Evolutionary conservation across 768 basidiomycete species (phyloP), one percentile per base, ranked within the genome.

Genomic region (Gymnopilus junonius): DNA sequence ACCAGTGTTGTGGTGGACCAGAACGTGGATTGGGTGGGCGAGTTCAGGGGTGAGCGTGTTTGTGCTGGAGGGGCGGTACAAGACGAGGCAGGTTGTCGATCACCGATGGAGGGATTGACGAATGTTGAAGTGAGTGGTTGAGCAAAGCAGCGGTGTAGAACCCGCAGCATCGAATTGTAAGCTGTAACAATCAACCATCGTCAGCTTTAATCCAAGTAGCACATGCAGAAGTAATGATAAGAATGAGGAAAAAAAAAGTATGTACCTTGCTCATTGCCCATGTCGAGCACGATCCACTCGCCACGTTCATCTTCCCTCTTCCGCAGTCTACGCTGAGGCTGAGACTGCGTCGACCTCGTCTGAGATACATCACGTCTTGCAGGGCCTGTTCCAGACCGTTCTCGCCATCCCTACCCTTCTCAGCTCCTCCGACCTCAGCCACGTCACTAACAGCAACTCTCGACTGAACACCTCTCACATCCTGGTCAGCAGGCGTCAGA

Each of bases 231-330:
- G n/a, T n/a, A n/a, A n/a, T n/a, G n/a, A n/a, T n/a, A n/a, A n/a
- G n/a, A n/a, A n/a, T n/a, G n/a, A n/a, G n/a, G n/a, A n/a, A n/a
- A 51, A 14, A 59, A 32, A 32, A 46, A 45, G 29, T 42, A 65
- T 69, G 35, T 58, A 81, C 83, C 83, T 48, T 73, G 71, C 55
- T 84, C 83, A 59, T 78, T 78, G 3, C 82, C 79, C 72, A 87
- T 70, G 69, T 87, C 86, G 20, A 87, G 71, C 8, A 83, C 79
- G 17, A 87, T 74, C 83, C 81, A 87, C 58, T 86, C 84, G 0
- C 74, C 78, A 27, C 75, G 75, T 10, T 75, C 74, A 1, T 73
- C 73, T 10, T 68, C 66, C 54, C 66, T 67, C 50, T 64, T 68
- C 23, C 60, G 54, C 37, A 39, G 60, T 42, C 43, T 6, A 66